Conservation (phyloP, 2,329 filamentous ascomycete genomes). For the Penicillium rolfsii region DNA sequence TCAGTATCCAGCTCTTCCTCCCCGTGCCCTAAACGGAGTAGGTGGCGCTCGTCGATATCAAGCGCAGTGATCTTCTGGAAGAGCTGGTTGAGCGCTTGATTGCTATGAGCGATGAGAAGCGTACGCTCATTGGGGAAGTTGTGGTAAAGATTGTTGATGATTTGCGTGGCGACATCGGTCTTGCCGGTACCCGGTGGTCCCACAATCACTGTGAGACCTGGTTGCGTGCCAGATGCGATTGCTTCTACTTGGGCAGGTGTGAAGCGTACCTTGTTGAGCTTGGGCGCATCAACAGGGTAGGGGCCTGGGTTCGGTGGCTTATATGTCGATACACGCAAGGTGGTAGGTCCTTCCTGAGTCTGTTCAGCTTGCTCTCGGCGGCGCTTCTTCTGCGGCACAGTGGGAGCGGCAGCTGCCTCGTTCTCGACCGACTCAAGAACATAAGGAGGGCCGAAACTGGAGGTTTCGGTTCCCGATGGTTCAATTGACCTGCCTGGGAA, state of each 20-base stretch:
- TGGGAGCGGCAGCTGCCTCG: slow-evolving; percentile 52
- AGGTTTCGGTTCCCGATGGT: slow-evolving; percentile 69
- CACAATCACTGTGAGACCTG: slow-evolving; percentile 89
- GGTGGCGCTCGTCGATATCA: slow-evolving; percentile 92
- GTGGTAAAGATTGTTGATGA: slow-evolving; percentile 98
- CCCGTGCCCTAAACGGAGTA: slow-evolving; percentile 88
- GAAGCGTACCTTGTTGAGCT: slow-evolving; percentile 81
- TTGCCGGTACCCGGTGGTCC: slow-evolving; percentile 96
- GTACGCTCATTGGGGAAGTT: slow-evolving; percentile 94
- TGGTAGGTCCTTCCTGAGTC: slow-evolving; percentile 64
- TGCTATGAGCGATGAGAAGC: slow-evolving; percentile 91
- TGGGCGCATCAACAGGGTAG: slow-evolving; percentile 82
- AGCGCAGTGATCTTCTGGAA: slow-evolving; percentile 97
- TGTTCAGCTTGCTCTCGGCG: slow-evolving; percentile 75
- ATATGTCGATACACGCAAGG: slow-evolving; percentile 84
- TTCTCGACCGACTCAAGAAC: slow-evolving; percentile 71
- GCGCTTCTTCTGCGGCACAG: slow-evolving; percentile 80
- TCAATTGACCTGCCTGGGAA: slow-evolving; percentile 86
- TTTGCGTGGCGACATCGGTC: slow-evolving; percentile 97
- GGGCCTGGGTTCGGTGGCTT: slow-evolving; percentile 85
- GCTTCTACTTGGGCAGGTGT: slow-evolving; percentile 90
- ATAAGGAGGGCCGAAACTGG: slow-evolving; percentile 85
- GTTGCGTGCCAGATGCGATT: slow-evolving; percentile 90
- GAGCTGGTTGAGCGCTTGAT: slow-evolving; percentile 94
- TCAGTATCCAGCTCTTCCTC: slow-evolving; percentile 91